These are phyloP conservation scores for Aspergillus pseudoglaucus DNA, from an alignment of 2,329 filamentous ascomycete species.

Conservation along the genomic window DNA sequence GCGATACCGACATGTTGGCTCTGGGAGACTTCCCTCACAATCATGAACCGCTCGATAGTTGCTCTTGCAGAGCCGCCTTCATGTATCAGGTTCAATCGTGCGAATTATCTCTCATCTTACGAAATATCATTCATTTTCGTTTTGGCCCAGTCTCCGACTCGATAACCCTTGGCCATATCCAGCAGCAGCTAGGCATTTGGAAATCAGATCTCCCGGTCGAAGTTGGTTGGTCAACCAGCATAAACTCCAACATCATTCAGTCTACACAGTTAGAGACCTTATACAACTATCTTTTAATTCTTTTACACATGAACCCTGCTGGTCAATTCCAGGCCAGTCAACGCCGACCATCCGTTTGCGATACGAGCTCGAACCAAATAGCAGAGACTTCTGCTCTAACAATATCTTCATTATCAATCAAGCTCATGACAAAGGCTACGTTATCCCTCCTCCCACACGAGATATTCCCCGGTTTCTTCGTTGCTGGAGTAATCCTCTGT, in stretches of 20 bases:
- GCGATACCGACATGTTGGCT: slow-evolving; percentile 1
- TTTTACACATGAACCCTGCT: background rate
- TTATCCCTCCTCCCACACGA: slow-evolving; percentile 1
- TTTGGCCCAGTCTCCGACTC: background rate
- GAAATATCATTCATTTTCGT: background rate
- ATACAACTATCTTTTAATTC: background rate
- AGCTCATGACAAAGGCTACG: background rate
- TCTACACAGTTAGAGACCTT: background rate
- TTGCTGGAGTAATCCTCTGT: slow-evolving; percentile 1
- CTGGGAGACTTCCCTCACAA: slow-evolving; percentile 1
- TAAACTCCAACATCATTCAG: background rate
- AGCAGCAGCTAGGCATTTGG: background rate
- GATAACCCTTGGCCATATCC: background rate
- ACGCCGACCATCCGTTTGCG: background rate
- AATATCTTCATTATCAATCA: background rate
- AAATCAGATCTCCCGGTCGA: background rate
- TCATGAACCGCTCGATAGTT: background rate
- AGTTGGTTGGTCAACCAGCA: background rate
- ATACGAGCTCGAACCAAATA: background rate
- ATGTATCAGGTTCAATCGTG: slow-evolving; percentile 1
- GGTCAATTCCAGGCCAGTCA: background rate
- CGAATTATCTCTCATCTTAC: slow-evolving; percentile 1
- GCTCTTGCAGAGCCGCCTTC: background rate
- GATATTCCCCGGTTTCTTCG: slow-evolving; percentile 1
- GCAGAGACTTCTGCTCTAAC: background rate